Conservation (phyloP, 306 rosid species). For the Mucuna pruriens region DNA sequence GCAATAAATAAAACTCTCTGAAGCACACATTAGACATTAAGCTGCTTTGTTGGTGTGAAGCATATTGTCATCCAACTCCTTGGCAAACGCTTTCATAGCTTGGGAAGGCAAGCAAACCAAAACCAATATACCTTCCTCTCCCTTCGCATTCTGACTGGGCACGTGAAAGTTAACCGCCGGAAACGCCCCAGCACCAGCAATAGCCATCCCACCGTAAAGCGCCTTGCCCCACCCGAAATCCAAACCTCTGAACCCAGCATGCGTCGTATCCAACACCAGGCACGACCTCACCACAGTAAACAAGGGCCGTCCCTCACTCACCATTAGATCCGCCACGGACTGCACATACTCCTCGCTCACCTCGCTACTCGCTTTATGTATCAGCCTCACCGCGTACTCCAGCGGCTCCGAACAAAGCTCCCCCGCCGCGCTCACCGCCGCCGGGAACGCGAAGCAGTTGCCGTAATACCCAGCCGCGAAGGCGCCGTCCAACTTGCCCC, state of each 20-base stretch:
- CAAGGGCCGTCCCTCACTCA: background rate
- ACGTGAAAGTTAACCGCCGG: slow-evolving; percentile 18
- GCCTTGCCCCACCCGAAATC: slow-evolving; percentile 45
- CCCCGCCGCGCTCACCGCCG: background rate
- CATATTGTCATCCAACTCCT: slow-evolving; percentile 21
- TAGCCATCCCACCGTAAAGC: slow-evolving; percentile 31
- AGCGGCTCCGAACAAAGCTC: background rate
- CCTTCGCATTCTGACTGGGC: background rate
- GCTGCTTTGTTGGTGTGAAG: too few relatives aligned
- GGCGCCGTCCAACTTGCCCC: background rate
- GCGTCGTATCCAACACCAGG: slow-evolving; percentile 26
- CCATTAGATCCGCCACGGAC: slow-evolving; percentile 37
- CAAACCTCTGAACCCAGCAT: slow-evolving; percentile 21
- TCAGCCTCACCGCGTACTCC: background rate
- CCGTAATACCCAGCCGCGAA: background rate
- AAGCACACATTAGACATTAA: too few relatives aligned
- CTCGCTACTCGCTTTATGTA: background rate
- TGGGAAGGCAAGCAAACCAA: slow-evolving; percentile 23
- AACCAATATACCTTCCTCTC: slow-evolving; percentile 32
- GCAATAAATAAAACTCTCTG: background rate
- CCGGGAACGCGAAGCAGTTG: slow-evolving; percentile 5
- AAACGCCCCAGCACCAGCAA: slow-evolving; percentile 34
- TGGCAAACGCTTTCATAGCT: slow-evolving; percentile 14
- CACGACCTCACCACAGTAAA: slow-evolving; percentile 33
- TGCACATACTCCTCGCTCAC: slow-evolving; percentile 17